These are phyloP conservation scores for Pyrus communis DNA, from an alignment of 306 rosid genomes.

Conservation along the genomic window DNA sequence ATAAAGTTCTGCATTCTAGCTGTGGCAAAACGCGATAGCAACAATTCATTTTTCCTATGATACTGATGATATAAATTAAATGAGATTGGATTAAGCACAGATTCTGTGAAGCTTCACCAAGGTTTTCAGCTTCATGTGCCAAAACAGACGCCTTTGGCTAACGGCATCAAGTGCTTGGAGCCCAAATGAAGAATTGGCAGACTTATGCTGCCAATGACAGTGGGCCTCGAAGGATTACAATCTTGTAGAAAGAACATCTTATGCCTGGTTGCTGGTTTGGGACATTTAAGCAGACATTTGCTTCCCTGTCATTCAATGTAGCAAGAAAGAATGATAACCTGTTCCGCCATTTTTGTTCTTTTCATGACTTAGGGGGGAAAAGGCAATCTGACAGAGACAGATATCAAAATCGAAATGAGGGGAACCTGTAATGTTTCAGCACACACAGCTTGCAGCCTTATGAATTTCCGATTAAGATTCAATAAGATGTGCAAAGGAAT, in stretches of 20 bases:
- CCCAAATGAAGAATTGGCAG: constrained; percentile 33
- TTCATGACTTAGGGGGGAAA: background rate
- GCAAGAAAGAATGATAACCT: constrained; percentile 44
- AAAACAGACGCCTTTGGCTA: constrained; percentile 41
- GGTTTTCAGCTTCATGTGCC: constrained; percentile 50
- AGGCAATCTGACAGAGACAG: background rate
- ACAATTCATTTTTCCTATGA: background rate
- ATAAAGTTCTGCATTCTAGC: background rate
- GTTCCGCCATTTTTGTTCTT: constrained; percentile 10
- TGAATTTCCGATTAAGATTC: background rate
- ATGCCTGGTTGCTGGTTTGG: constrained; percentile 56
- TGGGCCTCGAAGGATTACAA: constrained; percentile 48
- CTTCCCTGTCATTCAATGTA: constrained; percentile 68
- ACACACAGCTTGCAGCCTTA: background rate
- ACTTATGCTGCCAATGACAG: constrained; percentile 43
- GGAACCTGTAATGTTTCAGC: background rate
- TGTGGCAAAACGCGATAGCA: background rate
- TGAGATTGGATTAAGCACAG: constrained; percentile 16
- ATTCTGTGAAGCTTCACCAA: constrained; percentile 52
- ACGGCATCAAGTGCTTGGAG: constrained; percentile 25
- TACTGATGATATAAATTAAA: background rate
- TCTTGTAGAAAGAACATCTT: constrained; percentile 47
- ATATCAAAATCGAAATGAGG: background rate
- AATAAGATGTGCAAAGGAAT: background rate
- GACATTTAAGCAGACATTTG: constrained; percentile 66